Conservation (phyloP, 768 basidiomycete genomes). For the Lactarius akahatsu region DNA sequence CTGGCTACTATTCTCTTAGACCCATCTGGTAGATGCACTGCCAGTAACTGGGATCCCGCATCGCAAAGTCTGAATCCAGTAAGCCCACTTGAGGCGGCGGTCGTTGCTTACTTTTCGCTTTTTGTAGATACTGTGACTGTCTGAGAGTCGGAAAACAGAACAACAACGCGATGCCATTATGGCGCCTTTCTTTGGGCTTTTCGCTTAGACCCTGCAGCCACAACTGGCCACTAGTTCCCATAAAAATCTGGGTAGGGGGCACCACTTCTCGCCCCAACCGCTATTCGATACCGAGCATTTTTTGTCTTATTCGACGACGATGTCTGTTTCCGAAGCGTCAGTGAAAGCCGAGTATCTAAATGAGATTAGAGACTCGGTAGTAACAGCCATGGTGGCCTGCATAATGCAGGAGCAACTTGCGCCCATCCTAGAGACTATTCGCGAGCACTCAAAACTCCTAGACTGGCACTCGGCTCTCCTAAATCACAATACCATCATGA, state of each 20-base stretch:
- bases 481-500: constrained; percentile 16
- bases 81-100: no score
- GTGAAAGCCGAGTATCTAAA: neutral
- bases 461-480: constrained; percentile 18
- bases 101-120: no score
- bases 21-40: no score
- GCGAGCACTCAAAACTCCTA: constrained; percentile 18
- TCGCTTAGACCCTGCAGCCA: neutral
- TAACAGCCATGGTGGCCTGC: neutral
- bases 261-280: neutral
- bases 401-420: constrained; percentile 19
- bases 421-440: constrained; percentile 12
- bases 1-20: no score
- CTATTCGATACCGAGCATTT: neutral
- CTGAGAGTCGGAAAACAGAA: neutral
- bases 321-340: constrained; percentile 2
- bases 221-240: neutral
- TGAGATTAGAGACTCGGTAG: constrained; percentile 7
- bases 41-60: no score
- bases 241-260: neutral
- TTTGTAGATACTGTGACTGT: neutral
- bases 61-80: no score
- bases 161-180: neutral
- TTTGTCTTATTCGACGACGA: neutral
- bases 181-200: neutral